These are phyloP conservation scores for Davidsoniella neocaledoniae DNA, from an alignment of 2,329 filamentous ascomycete species.

Conservation along the genomic window DNA sequence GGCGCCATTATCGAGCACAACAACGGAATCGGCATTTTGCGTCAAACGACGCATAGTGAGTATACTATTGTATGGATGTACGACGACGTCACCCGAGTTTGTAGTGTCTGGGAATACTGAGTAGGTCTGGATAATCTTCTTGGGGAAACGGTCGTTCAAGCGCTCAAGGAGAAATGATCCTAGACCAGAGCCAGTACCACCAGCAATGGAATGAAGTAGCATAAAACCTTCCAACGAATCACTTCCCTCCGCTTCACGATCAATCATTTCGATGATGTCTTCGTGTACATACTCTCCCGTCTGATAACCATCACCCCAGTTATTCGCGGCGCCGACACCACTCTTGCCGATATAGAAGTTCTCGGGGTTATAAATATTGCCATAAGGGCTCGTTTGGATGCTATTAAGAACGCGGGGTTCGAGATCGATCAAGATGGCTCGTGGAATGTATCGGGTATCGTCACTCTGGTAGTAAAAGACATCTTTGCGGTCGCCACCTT, in stretches of 20 bases:
- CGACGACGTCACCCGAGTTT: slow-evolving; percentile 75
- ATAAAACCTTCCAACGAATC: slow-evolving; percentile 98
- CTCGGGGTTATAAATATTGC: slow-evolving; percentile 98
- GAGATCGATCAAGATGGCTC: slow-evolving; percentile 86
- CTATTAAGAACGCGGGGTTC: slow-evolving; percentile 85
- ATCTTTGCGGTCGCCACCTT: slow-evolving; percentile 94
- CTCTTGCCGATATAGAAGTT: slow-evolving; percentile 96
- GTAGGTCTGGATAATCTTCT: slow-evolving; percentile 98
- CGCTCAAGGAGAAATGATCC: slow-evolving; percentile 89
- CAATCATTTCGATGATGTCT: slow-evolving; percentile 98
- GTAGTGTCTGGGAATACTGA: slow-evolving; percentile 94
- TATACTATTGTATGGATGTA: slow-evolving; percentile 95
- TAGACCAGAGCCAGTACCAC: slow-evolving; percentile 88
- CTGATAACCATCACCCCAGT: slow-evolving; percentile 94
- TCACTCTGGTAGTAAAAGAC: slow-evolving; percentile 99
- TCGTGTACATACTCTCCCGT: slow-evolving; percentile 84
- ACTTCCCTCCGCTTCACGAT: slow-evolving; percentile 92
- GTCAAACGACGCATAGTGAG: slow-evolving; percentile 80
- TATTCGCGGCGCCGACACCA: slow-evolving; percentile 87
- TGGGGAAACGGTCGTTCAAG: slow-evolving; percentile 93
- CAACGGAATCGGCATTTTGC: slow-evolving; percentile 93
- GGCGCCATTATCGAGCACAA: slow-evolving; percentile 91
- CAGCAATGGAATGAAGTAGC: slow-evolving; percentile 95
- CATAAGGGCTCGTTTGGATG: slow-evolving; percentile 87
- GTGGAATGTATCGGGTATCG: slow-evolving; percentile 93